phyloP scores from a whole-genome alignment of 2,329 filamentous ascomycete species.

The Venturia aucupariae region DNA sequence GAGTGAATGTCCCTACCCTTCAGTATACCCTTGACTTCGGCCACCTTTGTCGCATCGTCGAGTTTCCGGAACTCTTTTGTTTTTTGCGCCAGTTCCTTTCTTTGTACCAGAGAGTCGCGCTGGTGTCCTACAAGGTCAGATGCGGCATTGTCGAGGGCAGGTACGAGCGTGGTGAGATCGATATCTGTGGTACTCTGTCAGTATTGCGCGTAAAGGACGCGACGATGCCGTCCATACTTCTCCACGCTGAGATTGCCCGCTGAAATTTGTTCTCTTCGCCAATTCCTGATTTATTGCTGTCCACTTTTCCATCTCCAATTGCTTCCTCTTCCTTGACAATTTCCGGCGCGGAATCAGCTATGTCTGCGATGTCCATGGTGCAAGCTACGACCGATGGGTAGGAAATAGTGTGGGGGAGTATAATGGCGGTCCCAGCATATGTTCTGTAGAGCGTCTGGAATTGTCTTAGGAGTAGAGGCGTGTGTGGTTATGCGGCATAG shows the following conservation, averaged over 20 bases:
- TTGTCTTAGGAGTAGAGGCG: too few relatives aligned
- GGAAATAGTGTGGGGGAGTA: not conserved
- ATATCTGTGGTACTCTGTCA: slow-evolving; percentile 51
- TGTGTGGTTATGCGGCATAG: not conserved
- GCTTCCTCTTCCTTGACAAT: not conserved
- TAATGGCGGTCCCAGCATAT: not conserved
- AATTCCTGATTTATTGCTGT: not conserved
- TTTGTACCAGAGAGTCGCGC: slow-evolving; percentile 86
- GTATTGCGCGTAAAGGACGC: slow-evolving; percentile 10
- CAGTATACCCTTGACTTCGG: slow-evolving; percentile 79
- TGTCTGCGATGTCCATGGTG: slow-evolving; percentile 15
- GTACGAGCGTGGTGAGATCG: slow-evolving; percentile 74
- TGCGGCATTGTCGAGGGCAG: slow-evolving; percentile 83
- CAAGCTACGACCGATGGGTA: not conserved
- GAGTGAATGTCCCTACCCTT: slow-evolving; percentile 51
- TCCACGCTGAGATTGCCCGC: slow-evolving; percentile 89
- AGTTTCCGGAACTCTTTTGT: slow-evolving; percentile 96
- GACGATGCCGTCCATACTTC: slow-evolving; percentile 51
- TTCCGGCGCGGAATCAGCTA: slow-evolving; percentile 15
- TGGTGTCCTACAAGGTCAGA: slow-evolving; percentile 91
- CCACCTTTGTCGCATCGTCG: slow-evolving; percentile 77
- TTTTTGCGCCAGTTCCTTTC: slow-evolving; percentile 97
- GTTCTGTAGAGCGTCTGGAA: not conserved
- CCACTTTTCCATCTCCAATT: not conserved
- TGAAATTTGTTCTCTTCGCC: slow-evolving; percentile 88